These are phyloP conservation scores for Aspergillus funiculosus DNA, from an alignment of 495 filamentous ascomycete genomes.

Conservation along the genomic window DNA sequence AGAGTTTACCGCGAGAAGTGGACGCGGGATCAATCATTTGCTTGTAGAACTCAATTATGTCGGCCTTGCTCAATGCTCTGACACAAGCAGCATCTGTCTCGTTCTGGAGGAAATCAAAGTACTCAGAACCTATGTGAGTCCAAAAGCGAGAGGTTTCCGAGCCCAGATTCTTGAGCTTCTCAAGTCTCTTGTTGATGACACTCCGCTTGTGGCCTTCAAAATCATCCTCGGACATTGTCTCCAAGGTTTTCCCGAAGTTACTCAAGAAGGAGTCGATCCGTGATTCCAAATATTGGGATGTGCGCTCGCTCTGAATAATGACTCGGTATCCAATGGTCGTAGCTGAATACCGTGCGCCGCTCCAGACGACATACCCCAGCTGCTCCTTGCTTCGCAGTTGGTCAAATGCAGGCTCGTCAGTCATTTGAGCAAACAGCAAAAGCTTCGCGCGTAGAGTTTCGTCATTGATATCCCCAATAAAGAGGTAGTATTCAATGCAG, in stretches of 20 bases:
- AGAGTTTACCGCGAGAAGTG: conserved; percentile 66
- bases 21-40: conserved; percentile 73
- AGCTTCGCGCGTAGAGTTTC: conserved; percentile 64
- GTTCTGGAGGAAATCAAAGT: conserved; percentile 79
- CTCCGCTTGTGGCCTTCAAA: conserved; percentile 90
- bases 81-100: conserved; percentile 73
- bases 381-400: conserved; percentile 95
- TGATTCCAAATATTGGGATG: conserved; percentile 72
- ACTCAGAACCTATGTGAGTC: conserved; percentile 78
- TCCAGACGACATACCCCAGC: conserved; percentile 94
- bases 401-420: conserved; percentile 89
- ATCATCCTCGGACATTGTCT: conserved; percentile 73
- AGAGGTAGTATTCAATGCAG: conserved; percentile 88
- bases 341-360: conserved; percentile 58
- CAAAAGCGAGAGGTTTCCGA: conserved; percentile 81
- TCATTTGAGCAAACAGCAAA: conserved; percentile 81
- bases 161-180: conserved; percentile 87
- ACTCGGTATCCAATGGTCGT: conserved; percentile 82
- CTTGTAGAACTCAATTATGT: conserved; percentile 74
- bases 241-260: conserved; percentile 55
- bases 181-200: conserved; percentile 78
- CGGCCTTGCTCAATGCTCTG: conserved; percentile 65
- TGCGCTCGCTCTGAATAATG: conserved; percentile 90
- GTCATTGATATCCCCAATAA: conserved; percentile 68
- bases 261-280: conserved; percentile 81